Conservation (phyloP, 2,329 filamentous ascomycete genomes). For the Cladosporium sp. region DNA sequence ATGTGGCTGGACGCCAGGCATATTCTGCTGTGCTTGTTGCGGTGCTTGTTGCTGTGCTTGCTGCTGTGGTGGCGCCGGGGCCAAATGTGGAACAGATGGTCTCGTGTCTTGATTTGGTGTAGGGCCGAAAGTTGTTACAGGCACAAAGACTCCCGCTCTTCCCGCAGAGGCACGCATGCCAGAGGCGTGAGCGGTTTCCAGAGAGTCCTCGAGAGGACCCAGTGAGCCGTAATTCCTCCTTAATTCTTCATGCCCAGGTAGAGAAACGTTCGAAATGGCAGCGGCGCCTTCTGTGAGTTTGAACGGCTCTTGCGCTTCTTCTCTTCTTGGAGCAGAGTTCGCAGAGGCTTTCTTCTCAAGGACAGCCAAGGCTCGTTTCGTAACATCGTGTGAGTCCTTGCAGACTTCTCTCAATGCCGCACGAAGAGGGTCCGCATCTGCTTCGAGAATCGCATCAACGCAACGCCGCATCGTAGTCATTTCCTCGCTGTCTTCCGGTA, state of each 20-base stretch:
- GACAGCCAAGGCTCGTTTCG: background rate
- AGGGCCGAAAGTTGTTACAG: background rate
- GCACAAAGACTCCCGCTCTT: no score
- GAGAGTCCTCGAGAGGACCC: no score
- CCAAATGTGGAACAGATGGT: no score
- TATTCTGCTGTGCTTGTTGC: background rate
- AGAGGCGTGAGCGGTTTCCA: no score
- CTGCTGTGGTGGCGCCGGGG: background rate
- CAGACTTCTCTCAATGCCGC: slow-evolving; percentile 21
- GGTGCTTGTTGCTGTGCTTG: no score
- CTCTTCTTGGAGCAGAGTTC: background rate
- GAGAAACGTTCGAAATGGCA: background rate
- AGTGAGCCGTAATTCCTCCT: no score
- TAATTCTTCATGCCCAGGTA: no score
- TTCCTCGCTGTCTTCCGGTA: slow-evolving; percentile 17
- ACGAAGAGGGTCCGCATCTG: slow-evolving; percentile 13
- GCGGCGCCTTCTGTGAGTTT: background rate
- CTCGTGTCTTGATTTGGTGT: no score
- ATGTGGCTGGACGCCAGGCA: no score
- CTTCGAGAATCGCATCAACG: slow-evolving; percentile 18
- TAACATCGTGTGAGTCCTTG: slow-evolving; percentile 9
- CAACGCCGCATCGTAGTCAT: slow-evolving; percentile 15
- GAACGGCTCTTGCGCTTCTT: background rate
- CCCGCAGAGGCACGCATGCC: no score
- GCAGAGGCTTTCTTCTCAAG: slow-evolving; percentile 4